phyloP scores from a whole-genome alignment of 78 protist genomes.

The Dictyostelium capitatum region DNA sequence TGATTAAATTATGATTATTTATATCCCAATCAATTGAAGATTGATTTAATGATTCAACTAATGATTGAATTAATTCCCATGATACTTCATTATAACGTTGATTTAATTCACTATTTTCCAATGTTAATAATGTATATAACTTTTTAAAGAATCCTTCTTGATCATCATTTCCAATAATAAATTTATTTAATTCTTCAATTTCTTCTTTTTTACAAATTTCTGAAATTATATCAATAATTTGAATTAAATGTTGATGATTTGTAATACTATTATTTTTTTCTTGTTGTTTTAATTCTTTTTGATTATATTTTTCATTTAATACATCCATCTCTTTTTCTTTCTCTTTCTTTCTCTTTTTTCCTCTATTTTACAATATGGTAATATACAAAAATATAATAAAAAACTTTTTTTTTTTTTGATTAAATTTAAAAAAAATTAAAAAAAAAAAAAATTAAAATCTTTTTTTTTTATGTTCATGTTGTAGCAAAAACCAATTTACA shows the following conservation, averaged over 20 bases:
- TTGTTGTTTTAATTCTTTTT: background rate
- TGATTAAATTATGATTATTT: background rate
- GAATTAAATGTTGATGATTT: constrained; percentile 13
- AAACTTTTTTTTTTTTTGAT: too few relatives aligned
- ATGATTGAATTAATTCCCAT: constrained; percentile 55
- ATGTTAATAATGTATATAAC: background rate
- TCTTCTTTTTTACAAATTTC: background rate
- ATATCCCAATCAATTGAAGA: constrained; percentile 24
- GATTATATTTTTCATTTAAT: background rate
- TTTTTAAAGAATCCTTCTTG: background rate
- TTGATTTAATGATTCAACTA: constrained; percentile 24
- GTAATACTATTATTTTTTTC: background rate
- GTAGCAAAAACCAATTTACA: too few relatives aligned
- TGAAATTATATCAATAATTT: background rate
- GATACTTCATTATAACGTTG: constrained; percentile 30
- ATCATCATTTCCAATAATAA: background rate
- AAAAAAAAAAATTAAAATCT: background rate
- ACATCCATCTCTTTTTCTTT: background rate
- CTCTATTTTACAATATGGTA: background rate
- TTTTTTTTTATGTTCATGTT: background rate
- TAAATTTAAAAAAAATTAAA: background rate
- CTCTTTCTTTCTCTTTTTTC: background rate
- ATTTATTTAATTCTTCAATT: background rate
- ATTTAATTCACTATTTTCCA: constrained; percentile 6
- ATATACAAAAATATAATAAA: background rate